phyloP scores from a whole-genome alignment of 805 yeast species.

The Hyphopichia homilentoma region DNA sequence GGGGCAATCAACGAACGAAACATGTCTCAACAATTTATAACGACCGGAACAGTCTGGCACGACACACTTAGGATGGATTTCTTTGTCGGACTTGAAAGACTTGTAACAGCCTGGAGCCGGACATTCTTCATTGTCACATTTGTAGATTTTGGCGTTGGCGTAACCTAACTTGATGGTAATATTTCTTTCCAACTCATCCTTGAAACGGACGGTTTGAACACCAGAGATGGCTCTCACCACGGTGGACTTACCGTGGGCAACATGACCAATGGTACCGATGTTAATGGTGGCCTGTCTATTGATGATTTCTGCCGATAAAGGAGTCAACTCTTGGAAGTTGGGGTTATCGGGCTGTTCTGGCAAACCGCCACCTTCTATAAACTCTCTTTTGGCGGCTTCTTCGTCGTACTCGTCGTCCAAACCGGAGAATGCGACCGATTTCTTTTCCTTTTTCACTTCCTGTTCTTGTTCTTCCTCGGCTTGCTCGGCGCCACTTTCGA shows the following conservation, averaged over 20 bases:
- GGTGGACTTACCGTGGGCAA: conserved; percentile 92
- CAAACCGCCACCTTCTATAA: conserved; percentile 97
- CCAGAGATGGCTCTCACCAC: conserved; percentile 97
- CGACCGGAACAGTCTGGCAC: conserved; percentile 87
- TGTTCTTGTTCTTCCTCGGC: conserved; percentile 42
- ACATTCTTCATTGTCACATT: conserved; percentile 79
- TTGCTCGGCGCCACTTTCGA: conserved; percentile 43
- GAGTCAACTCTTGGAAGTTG: conserved; percentile 76
- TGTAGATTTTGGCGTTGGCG: conserved; percentile 97
- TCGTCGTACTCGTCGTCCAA: conserved; percentile 67
- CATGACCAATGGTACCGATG: conserved; percentile 96
- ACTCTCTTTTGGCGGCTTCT: conserved; percentile 76
- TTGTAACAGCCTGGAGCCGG: conserved; percentile 94
- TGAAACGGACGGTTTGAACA: conserved; percentile 98
- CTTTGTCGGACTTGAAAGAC: conserved; percentile 92
- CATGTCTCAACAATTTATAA: conserved; percentile 89
- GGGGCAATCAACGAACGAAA: conserved; percentile 98
- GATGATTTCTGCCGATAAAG: conserved; percentile 91
- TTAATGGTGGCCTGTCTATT: conserved; percentile 98
- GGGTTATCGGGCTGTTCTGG: conserved; percentile 95
- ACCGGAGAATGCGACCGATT: conserved; percentile 78
- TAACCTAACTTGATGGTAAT: conserved; percentile 98
- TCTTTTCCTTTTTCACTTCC: conserved; percentile 45
- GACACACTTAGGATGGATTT: conserved; percentile 88
- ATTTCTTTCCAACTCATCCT: conserved; percentile 98